Conservation (phyloP, 1,284 basidiomycete species). For the Boletus semigastroideus region DNA sequence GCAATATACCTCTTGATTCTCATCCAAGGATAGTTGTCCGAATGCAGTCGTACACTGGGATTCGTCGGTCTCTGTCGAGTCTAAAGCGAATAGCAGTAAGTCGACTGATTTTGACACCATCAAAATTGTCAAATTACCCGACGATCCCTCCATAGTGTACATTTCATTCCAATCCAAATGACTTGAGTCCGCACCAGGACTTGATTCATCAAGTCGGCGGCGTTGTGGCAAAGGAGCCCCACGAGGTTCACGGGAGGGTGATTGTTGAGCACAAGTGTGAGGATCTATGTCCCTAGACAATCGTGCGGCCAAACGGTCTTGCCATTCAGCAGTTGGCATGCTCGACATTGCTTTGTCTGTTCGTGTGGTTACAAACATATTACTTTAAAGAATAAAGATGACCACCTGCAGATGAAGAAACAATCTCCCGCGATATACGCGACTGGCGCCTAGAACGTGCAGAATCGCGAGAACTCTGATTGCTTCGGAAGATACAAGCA, state of each 20-base stretch:
- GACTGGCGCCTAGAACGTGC: constrained; percentile 72
- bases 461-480: constrained; percentile 53
- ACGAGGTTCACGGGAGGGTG: constrained; percentile 14
- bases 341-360: constrained; percentile 60
- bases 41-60: constrained; percentile 40
- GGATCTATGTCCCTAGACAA: constrained; percentile 38
- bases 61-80: constrained; percentile 28
- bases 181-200: constrained; percentile 6
- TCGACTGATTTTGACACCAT: not conserved
- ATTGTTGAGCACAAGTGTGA: constrained; percentile 17
- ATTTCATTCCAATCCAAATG: constrained; percentile 51
- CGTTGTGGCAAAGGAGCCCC: constrained; percentile 42
- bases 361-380: constrained; percentile 10
- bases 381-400: constrained; percentile 3
- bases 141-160: constrained; percentile 50
- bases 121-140: constrained; percentile 27
- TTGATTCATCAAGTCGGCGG: constrained; percentile 38
- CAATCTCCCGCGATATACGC: constrained; percentile 70
- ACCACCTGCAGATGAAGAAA: constrained; percentile 63
- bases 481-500: constrained; percentile 64
- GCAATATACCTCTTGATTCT: constrained; percentile 66
- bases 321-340: constrained; percentile 73
- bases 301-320: constrained; percentile 63
- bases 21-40: constrained; percentile 79
- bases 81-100: constrained; percentile 8